These are phyloP conservation scores for Mucor saturninus DNA, from an alignment of 371 early-diverging fungal genomes.

Conservation along the genomic window DNA sequence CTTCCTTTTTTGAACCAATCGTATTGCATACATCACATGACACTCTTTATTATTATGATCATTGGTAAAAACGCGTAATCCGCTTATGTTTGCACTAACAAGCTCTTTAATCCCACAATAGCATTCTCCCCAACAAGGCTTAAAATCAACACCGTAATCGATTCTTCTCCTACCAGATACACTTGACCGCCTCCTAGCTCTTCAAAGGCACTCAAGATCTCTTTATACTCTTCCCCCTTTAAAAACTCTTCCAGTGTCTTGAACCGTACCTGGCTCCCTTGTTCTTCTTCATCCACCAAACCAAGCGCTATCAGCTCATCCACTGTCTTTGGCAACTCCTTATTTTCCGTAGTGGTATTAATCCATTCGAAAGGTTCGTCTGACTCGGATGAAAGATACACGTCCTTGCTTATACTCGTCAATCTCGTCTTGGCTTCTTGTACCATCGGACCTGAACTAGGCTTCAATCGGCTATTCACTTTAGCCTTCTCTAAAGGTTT, in stretches of 20 bases:
- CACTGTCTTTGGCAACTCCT: constrained; percentile 9
- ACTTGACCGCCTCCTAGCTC: constrained; percentile 10
- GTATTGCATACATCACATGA: neutral
- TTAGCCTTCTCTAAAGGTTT: neutral
- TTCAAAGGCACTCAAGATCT: constrained; percentile 15
- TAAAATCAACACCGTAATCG: constrained; percentile 21
- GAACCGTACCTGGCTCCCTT: constrained; percentile 3
- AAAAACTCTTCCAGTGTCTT: constrained; percentile 13
- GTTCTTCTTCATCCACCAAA: constrained; percentile 9
- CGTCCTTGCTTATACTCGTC: constrained; percentile 6
- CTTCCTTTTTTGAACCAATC: constrained; percentile 5
- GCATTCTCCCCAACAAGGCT: constrained; percentile 19
- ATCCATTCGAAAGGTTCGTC: constrained; percentile 31
- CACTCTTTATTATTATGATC: neutral
- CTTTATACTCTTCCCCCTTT: constrained; percentile 6
- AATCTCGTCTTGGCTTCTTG: constrained; percentile 12
- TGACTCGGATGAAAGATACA: constrained; percentile 26
- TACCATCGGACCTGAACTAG: constrained; percentile 10
- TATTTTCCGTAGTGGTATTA: constrained; percentile 2
- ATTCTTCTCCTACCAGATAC: constrained; percentile 19
- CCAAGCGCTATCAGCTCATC: constrained; percentile 17
- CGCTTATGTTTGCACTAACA: constrained; percentile 24
- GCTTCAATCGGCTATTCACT: neutral
- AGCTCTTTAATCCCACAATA: constrained; percentile 28
- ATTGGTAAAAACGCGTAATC: neutral